Percentiles rank a stretch among this genome's conserved stretches.
phyloP scores from a whole-genome alignment of 2,329 filamentous ascomycete species.

The Cladophialophora carrionii region DNA sequence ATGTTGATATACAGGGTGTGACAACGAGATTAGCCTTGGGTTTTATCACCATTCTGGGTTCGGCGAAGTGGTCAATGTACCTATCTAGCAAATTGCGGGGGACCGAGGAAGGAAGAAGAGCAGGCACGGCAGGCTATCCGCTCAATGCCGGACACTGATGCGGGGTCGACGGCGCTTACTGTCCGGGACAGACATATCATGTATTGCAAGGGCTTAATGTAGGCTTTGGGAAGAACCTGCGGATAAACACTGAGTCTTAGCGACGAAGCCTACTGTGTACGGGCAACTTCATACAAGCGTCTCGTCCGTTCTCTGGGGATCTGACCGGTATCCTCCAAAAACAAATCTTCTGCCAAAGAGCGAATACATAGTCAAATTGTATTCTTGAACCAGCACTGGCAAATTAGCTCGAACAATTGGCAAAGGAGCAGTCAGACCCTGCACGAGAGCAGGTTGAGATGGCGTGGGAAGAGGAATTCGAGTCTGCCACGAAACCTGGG shows the following conservation, averaged over 20 bases:
- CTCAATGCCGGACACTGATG: neutral
- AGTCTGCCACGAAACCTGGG: conserved; percentile 41
- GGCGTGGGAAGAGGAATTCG: conserved; percentile 77
- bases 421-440: neutral
- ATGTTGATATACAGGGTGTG: neutral
- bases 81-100: neutral
- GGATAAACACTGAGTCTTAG: neutral
- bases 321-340: neutral
- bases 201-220: neutral
- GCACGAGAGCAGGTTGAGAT: conserved; percentile 9
- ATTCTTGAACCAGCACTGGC: neutral
- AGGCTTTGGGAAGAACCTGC: neutral
- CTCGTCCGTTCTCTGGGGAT: neutral
- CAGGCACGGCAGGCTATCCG: neutral
- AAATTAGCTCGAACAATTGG: neutral
- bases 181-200: neutral
- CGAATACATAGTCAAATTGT: neutral
- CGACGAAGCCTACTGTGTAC: neutral
- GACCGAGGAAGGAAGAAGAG: neutral
- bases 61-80: neutral
- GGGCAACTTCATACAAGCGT: neutral
- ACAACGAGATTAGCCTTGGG: neutral
- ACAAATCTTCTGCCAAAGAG: neutral
- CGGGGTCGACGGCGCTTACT: neutral
- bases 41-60: neutral